Base-by-base conservation (phyloP, 1,284 basidiomycete genomes). In the Irpex sp. region DNA sequence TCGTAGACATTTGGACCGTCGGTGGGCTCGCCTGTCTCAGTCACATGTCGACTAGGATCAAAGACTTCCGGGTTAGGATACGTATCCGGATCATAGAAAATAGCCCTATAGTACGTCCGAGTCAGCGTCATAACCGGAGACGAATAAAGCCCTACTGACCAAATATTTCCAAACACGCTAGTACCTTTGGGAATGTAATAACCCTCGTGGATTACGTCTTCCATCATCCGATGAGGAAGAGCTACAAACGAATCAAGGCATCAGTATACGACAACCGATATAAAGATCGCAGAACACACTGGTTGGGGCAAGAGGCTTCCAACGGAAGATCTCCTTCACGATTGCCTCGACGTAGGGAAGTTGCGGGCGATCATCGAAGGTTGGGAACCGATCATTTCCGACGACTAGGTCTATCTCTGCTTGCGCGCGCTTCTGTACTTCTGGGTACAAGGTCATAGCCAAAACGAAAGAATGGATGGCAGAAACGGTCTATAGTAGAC, bases 291-390 rank as follows among this genome's bases (percentile, higher is more conserved):
- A 54, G 37, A 35, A 36, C 69, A 15, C 47, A 72, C 72, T 70
- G 4, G 73, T 57, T 9, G 72, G 72, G 3, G 67, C 69, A 11
- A 71, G 67, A 26, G 72, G 70, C 57, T 71, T 67, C 71, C 72
- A 75, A 4, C 75, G 69, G 55, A 72, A 65, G 3, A 72, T 67
- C 63, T 77, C 76, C 43, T 68, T 67, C 59, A 67, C 65, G 21
- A 76, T 46, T 1, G 76, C 74, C 49, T 75, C 66, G 37, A 75
- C 51, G 61, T 73, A 77, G 1, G 75, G 75, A 11, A 77, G 68
- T n/a, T 63, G 63, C 0, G 67, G 66, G 2, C 73, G 69, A 61
- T 77, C 76, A 13, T 65, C 68, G 36, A 71, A 68, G 4, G 65
- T 68, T 15, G 76, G 76, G n/a, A 76, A 67, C 13, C 72, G 67